These are phyloP conservation scores for Starmerella stigmatis DNA, from an alignment of 805 yeast genomes.

Conservation along the genomic window DNA sequence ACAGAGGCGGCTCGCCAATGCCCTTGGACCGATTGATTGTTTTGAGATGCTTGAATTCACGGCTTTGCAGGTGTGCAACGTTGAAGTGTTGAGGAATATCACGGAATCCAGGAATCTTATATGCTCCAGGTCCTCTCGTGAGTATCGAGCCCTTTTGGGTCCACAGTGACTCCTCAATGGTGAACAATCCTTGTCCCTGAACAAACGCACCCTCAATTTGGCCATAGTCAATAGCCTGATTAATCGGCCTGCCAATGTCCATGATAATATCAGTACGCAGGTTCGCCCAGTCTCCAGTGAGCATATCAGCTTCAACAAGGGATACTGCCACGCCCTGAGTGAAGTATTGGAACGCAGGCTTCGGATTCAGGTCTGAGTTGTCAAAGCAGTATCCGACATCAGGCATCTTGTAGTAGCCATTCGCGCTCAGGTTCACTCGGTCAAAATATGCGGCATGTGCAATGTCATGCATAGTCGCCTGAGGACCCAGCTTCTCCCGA, in stretches of 20 bases:
- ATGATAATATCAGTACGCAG: conserved; percentile 37
- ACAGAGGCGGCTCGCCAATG: conserved; percentile 44
- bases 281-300: conserved; percentile 41
- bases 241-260: conserved; percentile 42
- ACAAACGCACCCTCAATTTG: conserved; percentile 44
- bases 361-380: conserved; percentile 32
- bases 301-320: conserved; percentile 38
- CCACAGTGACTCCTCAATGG: conserved; percentile 42
- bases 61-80: conserved; percentile 35
- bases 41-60: conserved; percentile 37
- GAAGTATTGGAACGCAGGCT: conserved; percentile 39
- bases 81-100: conserved; percentile 40
- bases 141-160: conserved; percentile 35
- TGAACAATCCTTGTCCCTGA: conserved; percentile 42
- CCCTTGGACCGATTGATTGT: conserved; percentile 40
- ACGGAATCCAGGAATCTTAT: conserved; percentile 42
- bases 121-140: conserved; percentile 42
- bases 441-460: conserved; percentile 38
- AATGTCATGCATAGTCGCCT: conserved; percentile 36
- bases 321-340: conserved; percentile 40
- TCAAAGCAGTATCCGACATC: conserved; percentile 38
- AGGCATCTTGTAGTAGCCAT: conserved; percentile 43
- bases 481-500: conserved; percentile 31
- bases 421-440: conserved; percentile 39
- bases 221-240: conserved; percentile 42